These are phyloP conservation scores for Sporisorium sorghi DNA, from an alignment of 1,284 basidiomycete species.

Conservation along the genomic window DNA sequence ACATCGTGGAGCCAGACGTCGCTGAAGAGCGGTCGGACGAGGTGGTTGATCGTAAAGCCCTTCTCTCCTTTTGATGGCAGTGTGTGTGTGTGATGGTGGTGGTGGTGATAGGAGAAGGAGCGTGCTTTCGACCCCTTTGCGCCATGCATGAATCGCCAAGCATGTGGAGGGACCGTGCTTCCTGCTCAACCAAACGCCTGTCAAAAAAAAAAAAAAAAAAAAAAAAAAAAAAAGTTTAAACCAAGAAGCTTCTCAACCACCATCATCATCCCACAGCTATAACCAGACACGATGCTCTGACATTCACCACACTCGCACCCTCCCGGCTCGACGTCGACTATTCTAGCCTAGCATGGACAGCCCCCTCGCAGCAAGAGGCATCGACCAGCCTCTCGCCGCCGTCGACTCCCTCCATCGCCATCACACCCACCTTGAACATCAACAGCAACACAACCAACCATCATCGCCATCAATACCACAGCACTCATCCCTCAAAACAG, in stretches of 20 bases:
- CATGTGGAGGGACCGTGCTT: neutral
- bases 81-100: neutral
- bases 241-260: neutral
- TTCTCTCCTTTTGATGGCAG: neutral
- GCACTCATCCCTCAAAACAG: neutral
- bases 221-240: too few relatives aligned
- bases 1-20: slow-evolving; percentile 18
- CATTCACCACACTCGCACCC: neutral
- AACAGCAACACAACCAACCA: slow-evolving; percentile 5
- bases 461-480: slow-evolving; percentile 6
- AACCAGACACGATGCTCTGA: slow-evolving; percentile 4
- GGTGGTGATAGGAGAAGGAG: neutral
- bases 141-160: neutral
- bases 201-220: too few relatives aligned
- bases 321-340: neutral
- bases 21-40: neutral
- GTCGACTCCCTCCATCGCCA: slow-evolving; percentile 35
- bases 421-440: slow-evolving; percentile 8
- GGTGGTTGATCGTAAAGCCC: too few relatives aligned
- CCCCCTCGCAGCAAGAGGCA: slow-evolving; percentile 9
- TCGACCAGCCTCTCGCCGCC: slow-evolving; percentile 24
- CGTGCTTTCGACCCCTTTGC: too few relatives aligned
- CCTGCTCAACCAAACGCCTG: neutral
- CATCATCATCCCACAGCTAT: neutral
- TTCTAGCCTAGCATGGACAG: slow-evolving; percentile 19